These are phyloP conservation scores for Fusarium tanahbumbuense DNA, from an alignment of 2,329 filamentous ascomycete genomes.

Conservation along the genomic window DNA sequence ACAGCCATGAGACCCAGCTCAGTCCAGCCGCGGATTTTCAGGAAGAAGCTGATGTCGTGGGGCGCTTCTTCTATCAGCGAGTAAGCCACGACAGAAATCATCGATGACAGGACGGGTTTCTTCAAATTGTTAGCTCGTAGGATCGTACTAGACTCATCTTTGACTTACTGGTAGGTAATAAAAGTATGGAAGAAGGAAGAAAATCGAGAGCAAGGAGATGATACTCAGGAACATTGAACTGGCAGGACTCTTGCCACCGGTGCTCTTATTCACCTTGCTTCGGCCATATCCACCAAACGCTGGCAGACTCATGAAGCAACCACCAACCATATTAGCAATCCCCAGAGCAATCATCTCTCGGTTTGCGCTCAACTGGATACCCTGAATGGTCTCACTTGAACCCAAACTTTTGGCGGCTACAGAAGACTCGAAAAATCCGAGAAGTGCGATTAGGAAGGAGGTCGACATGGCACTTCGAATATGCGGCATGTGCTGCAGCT, in stretches of 20 bases:
- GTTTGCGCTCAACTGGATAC: constrained; percentile 88
- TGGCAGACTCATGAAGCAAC: constrained; percentile 91
- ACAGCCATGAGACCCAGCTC: constrained; percentile 89
- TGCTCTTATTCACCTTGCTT: constrained; percentile 94
- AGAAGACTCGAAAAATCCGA: constrained; percentile 98
- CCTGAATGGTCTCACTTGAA: constrained; percentile 75
- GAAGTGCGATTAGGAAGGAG: constrained; percentile 89
- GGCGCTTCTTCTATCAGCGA: constrained; percentile 96
- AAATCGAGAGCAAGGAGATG: constrained; percentile 82
- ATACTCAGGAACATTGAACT: constrained; percentile 87
- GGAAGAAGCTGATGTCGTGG: constrained; percentile 90
- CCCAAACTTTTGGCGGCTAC: constrained; percentile 94
- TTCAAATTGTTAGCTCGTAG: constrained; percentile 51
- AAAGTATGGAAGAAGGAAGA: constrained; percentile 89
- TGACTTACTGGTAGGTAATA: constrained; percentile 90
- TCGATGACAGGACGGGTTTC: constrained; percentile 93
- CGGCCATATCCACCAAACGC: constrained; percentile 96
- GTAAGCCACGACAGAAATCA: constrained; percentile 96
- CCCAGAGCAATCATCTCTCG: constrained; percentile 93
- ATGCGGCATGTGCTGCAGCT: constrained; percentile 78
- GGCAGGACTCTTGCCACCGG: constrained; percentile 93
- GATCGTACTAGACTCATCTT: neutral
- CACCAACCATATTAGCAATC: constrained; percentile 88
- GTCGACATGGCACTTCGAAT: constrained; percentile 90
- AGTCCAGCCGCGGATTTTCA: constrained; percentile 84